Conservation (phyloP, 2,329 filamentous ascomycete species). For the Teratosphaeria gauchensis region DNA sequence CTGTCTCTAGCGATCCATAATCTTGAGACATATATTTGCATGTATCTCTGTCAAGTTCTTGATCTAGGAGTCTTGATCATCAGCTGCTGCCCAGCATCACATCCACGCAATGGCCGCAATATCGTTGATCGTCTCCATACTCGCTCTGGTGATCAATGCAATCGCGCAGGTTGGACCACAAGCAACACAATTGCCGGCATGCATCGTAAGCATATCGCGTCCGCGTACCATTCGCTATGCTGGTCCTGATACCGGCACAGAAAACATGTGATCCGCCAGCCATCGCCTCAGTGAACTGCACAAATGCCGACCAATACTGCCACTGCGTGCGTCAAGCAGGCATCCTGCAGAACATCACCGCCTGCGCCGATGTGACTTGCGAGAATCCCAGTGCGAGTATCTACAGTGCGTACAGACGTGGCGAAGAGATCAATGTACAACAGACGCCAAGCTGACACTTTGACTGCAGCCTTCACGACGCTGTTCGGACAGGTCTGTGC, state of each 20-base stretch:
- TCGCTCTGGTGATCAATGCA: background rate
- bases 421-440: background rate
- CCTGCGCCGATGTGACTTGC: conserved; percentile 11
- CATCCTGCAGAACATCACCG: conserved; percentile 11
- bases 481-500: conserved; percentile 13
- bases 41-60: no score
- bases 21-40: no score
- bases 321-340: conserved; percentile 13
- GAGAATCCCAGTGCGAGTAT: conserved; percentile 8
- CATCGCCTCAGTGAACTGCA: conserved; percentile 15
- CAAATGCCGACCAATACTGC: conserved; percentile 14
- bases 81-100: background rate
- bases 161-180: conserved; percentile 11
- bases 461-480: conserved; percentile 8
- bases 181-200: conserved; percentile 9
- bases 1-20: no score
- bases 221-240: background rate
- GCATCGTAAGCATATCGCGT: conserved; percentile 7
- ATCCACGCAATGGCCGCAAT: background rate
- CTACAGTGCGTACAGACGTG: conserved; percentile 7
- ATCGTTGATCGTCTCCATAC: background rate
- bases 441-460: background rate
- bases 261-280: conserved; percentile 13
- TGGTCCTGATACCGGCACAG: conserved; percentile 1
- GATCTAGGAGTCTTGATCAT: background rate